These are phyloP conservation scores for Grammothele lineata DNA, from an alignment of 768 basidiomycete species.

Conservation along the genomic window DNA sequence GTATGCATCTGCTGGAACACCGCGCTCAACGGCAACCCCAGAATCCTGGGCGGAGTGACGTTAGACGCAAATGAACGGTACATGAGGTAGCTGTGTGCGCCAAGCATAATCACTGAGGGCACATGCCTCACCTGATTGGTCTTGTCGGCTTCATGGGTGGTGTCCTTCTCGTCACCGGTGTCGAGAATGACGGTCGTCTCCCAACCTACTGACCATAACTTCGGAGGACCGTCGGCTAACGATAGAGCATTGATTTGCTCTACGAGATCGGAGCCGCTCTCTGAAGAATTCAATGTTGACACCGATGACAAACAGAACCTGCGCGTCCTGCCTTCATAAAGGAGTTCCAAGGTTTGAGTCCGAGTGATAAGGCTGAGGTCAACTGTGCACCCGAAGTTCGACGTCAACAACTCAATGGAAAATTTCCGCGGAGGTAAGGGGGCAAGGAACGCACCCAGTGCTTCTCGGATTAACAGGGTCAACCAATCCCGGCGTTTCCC, in stretches of 20 bases:
- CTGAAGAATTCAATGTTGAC: slow-evolving; percentile 22
- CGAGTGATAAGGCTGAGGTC: slow-evolving; percentile 65
- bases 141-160: too few species aligned
- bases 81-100: slow-evolving; percentile 1
- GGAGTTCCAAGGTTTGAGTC: slow-evolving; percentile 56
- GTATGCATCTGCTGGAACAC: slow-evolving; percentile 55
- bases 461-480: slow-evolving; percentile 57
- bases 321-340: slow-evolving; percentile 57
- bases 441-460: slow-evolving; percentile 48
- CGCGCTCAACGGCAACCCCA: slow-evolving; percentile 40
- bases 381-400: slow-evolving; percentile 43
- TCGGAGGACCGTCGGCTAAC: slow-evolving; percentile 30
- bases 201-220: slow-evolving; percentile 66
- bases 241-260: slow-evolving; percentile 39
- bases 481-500: slow-evolving; percentile 63
- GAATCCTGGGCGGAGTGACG: slow-evolving; percentile 35
- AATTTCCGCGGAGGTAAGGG: slow-evolving; percentile 3
- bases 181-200: slow-evolving; percentile 52
- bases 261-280: slow-evolving; percentile 8
- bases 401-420: not conserved
- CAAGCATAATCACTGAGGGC: not conserved
- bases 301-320: slow-evolving; percentile 54
- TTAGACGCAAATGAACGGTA: slow-evolving; percentile 6
- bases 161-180: slow-evolving; percentile 23
- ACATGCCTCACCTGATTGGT: slow-evolving; percentile 4